Conservation (phyloP, 345 rosid species). For the Viola odorata region DNA sequence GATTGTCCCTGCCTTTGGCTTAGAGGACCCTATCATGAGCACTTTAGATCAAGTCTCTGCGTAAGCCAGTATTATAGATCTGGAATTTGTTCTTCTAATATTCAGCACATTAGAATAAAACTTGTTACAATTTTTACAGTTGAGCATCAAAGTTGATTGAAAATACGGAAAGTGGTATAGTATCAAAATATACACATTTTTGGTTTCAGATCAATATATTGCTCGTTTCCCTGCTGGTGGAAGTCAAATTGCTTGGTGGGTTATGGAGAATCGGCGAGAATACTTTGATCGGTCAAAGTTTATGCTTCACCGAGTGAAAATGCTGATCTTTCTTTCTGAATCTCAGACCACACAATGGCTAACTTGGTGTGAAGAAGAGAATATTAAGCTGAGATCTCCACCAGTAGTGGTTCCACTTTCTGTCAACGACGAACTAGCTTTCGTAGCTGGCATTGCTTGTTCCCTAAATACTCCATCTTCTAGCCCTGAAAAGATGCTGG, state of each 20-base stretch:
- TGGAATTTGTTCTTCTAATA: too few relatives aligned
- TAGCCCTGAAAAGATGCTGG: slow-evolving; percentile 56
- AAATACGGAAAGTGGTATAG: too few relatives aligned
- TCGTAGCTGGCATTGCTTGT: slow-evolving; percentile 71
- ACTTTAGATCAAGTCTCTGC: too few relatives aligned
- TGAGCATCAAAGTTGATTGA: too few relatives aligned
- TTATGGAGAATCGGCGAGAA: slow-evolving; percentile 91
- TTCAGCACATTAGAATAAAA: too few relatives aligned
- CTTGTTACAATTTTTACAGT: too few relatives aligned
- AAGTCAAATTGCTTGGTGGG: slow-evolving; percentile 97
- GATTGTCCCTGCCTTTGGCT: too few relatives aligned
- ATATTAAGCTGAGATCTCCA: slow-evolving; percentile 72
- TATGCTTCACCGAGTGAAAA: slow-evolving; percentile 72
- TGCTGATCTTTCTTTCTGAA: slow-evolving; percentile 79
- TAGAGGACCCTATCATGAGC: too few relatives aligned
- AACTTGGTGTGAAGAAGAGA: slow-evolving; percentile 84
- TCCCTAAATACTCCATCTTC: slow-evolving; percentile 67
- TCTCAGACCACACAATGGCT: slow-evolving; percentile 79
- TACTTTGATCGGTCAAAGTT: slow-evolving; percentile 81
- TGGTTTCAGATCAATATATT: slow-evolving; percentile 75
- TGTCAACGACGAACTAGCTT: slow-evolving; percentile 90
- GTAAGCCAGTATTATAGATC: too few relatives aligned
- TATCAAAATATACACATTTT: too few relatives aligned
- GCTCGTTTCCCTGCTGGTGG: slow-evolving; percentile 85
- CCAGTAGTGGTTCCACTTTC: slow-evolving; percentile 79